These are phyloP conservation scores for Anthracocystis setariae DNA, from an alignment of 1,284 basidiomycete genomes.

Conservation along the genomic window DNA sequence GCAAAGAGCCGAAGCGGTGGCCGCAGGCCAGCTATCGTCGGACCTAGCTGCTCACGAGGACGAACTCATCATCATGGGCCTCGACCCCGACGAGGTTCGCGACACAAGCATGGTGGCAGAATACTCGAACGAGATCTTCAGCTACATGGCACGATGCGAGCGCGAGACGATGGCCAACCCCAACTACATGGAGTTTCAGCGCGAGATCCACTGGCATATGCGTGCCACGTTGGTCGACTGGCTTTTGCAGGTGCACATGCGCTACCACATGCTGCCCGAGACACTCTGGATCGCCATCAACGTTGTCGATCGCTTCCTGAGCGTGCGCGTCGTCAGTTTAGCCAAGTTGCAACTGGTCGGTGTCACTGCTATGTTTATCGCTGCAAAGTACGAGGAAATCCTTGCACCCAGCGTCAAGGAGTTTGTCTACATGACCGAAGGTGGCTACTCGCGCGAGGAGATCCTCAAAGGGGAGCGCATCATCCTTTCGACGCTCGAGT, in stretches of 20 bases:
- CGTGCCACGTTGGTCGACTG: slow-evolving; percentile 70
- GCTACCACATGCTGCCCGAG: slow-evolving; percentile 76
- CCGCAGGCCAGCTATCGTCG: slow-evolving; percentile 51
- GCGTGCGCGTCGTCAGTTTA: slow-evolving; percentile 74
- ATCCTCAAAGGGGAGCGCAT: slow-evolving; percentile 97
- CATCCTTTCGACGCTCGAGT: slow-evolving; percentile 83
- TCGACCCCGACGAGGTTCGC: slow-evolving; percentile 74
- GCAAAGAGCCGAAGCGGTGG: slow-evolving; percentile 52
- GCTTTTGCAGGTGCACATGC: slow-evolving; percentile 75
- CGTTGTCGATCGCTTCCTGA: slow-evolving; percentile 75
- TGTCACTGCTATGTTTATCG: slow-evolving; percentile 76
- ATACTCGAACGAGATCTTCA: slow-evolving; percentile 96
- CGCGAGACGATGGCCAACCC: slow-evolving; percentile 88
- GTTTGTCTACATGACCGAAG: slow-evolving; percentile 79
- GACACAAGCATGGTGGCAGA: slow-evolving; percentile 98
- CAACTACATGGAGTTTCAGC: slow-evolving; percentile 93
- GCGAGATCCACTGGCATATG: slow-evolving; percentile 86
- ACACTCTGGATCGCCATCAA: slow-evolving; percentile 78
- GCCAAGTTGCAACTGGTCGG: slow-evolving; percentile 76
- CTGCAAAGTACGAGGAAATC: slow-evolving; percentile 73
- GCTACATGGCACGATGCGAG: slow-evolving; percentile 82
- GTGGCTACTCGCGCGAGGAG: slow-evolving; percentile 84
- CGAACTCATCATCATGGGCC: slow-evolving; percentile 61
- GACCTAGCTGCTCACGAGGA: slow-evolving; percentile 64
- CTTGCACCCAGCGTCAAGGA: slow-evolving; percentile 66